Conservation (phyloP, 2,329 filamentous ascomycete species). For the Colletotrichum spaethianum region DNA sequence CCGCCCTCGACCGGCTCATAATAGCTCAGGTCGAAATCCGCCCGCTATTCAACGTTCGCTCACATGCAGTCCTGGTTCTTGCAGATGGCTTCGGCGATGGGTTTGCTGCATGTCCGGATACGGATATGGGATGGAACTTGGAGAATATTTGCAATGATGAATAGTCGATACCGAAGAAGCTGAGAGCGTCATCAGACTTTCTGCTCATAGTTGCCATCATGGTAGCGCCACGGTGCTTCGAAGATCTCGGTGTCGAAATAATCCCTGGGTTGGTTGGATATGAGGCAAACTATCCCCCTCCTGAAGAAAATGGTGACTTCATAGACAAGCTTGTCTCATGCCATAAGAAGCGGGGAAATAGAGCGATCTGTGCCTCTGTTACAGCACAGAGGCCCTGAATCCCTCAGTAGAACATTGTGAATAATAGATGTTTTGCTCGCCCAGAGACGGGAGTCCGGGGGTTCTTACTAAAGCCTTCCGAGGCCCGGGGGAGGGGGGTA, state of each 20-base stretch:
- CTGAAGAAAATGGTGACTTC: not conserved
- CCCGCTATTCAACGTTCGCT: constrained; percentile 11
- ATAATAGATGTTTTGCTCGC: no score
- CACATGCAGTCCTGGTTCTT: constrained; percentile 24
- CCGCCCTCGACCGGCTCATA: constrained; percentile 48
- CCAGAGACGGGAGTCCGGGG: constrained; percentile 11
- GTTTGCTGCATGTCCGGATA: constrained; percentile 23
- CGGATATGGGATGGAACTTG: not conserved
- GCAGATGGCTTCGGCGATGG: constrained; percentile 31
- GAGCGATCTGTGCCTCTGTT: not conserved
- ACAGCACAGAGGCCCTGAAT: constrained; percentile 7
- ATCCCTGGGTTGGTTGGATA: no score
- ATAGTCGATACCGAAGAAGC: no score
- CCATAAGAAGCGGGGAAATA: not conserved
- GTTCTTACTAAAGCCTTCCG: not conserved
- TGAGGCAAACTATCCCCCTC: not conserved
- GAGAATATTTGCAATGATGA: no score
- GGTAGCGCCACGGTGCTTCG: no score
- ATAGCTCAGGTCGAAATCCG: constrained; percentile 21
- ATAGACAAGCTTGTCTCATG: constrained; percentile 13
- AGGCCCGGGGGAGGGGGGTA: not conserved
- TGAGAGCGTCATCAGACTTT: not conserved
- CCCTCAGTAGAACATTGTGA: constrained; percentile 4
- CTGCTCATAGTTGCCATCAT: no score
- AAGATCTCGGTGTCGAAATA: not conserved